A percentile compares a stretch with the other conserved stretches of the same genome.
These are phyloP conservation scores for Fusarium tupiense DNA, from an alignment of 2,329 filamentous ascomycete genomes.

Conservation along the genomic window DNA sequence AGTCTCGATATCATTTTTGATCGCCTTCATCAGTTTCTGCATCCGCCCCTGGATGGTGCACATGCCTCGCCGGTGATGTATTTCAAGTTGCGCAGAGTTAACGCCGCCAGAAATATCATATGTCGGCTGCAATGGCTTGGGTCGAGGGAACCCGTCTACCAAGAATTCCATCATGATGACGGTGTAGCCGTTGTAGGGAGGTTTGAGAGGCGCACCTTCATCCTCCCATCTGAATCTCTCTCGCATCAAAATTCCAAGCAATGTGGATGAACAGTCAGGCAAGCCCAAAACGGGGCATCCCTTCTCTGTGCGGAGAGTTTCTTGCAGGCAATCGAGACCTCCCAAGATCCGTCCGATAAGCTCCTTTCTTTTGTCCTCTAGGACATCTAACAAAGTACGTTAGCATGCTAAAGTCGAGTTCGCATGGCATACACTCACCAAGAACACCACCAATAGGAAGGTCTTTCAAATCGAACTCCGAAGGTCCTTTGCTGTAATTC, in stretches of 20 bases:
- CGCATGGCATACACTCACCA: too few relatives aligned
- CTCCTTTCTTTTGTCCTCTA: not conserved
- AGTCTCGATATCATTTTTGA: accelerated
- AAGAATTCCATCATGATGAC: accelerated
- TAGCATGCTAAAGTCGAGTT: not conserved
- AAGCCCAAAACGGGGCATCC: not conserved
- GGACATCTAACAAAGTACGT: not conserved
- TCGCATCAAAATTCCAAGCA: not conserved
- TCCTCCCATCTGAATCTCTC: not conserved
- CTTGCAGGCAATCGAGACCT: accelerated
- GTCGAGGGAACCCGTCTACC: accelerated
- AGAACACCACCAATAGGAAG: not conserved
- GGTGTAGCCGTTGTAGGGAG: not conserved
- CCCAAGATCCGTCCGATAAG: not conserved
- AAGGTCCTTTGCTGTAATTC: accelerated
- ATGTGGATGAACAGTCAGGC: not conserved
- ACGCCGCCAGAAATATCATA: accelerated
- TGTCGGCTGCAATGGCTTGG: accelerated
- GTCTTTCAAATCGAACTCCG: not conserved
- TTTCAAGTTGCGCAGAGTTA: accelerated
- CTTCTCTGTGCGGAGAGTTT: accelerated
- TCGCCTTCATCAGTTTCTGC: not conserved
- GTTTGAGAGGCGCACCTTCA: too few relatives aligned
- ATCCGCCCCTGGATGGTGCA: not conserved
- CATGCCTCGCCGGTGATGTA: accelerated